phyloP scores from a whole-genome alignment of 2,329 filamentous ascomycete species.

The Simplicillium sp. region DNA sequence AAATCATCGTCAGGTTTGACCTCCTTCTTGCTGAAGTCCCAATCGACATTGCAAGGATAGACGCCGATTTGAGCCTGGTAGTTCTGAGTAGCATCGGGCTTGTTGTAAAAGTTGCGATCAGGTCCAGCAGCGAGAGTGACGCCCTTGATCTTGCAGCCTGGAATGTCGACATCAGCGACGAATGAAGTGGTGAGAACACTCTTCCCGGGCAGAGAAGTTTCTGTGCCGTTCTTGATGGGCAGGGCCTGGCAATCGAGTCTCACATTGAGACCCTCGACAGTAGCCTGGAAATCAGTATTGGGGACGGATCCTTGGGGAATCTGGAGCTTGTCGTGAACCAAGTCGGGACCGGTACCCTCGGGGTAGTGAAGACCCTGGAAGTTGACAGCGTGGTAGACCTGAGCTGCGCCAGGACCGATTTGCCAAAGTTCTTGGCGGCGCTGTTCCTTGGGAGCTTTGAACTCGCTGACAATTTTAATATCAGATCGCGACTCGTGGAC shows the following conservation, averaged over 20 bases:
- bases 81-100: constrained; percentile 15
- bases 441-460: constrained; percentile 3
- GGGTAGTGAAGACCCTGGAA: constrained; percentile 8
- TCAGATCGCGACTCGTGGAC: constrained; percentile 10
- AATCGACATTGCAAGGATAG: constrained; percentile 17
- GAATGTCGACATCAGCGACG: constrained; percentile 12
- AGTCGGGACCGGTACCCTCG: constrained; percentile 5
- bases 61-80: constrained; percentile 13
- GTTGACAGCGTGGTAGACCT: constrained; percentile 8
- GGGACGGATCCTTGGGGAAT: not conserved
- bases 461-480: constrained; percentile 9
- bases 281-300: constrained; percentile 5
- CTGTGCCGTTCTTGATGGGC: constrained; percentile 11
- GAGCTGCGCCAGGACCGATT: constrained; percentile 5
- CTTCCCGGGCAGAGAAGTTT: constrained; percentile 10
- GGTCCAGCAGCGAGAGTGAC: constrained; percentile 14
- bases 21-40: constrained; percentile 11
- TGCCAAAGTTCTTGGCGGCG: constrained; percentile 1
- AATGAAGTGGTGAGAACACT: constrained; percentile 13
- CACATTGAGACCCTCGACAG: constrained; percentile 12
- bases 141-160: constrained; percentile 14
- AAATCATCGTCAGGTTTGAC: constrained; percentile 5
- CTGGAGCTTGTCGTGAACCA: constrained; percentile 5
- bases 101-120: constrained; percentile 13
- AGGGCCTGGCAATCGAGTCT: constrained; percentile 14